Evolutionary conservation across 1,284 basidiomycete species (phyloP), one percentile per base, ranked within the genome.

Genomic region (Moesziomyces globuligerus): DNA sequence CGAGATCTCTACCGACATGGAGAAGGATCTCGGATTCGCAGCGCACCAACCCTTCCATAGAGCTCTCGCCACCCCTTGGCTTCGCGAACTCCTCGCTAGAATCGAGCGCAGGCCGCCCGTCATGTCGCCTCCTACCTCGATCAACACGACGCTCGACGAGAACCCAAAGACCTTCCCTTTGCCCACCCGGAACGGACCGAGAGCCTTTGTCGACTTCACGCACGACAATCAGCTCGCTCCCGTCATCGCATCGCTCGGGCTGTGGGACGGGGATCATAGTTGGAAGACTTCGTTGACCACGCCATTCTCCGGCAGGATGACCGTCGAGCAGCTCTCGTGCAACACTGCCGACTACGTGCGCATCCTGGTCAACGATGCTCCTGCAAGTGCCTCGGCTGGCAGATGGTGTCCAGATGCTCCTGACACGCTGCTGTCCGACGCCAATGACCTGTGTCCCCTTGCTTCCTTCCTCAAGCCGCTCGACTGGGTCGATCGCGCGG

Each of bases 181-280:
- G 2, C 52, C 67, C 9, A 24, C 42, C 2, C 41, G 18, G 3
- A 20, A 42, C 1, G 67, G 67, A 1, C 57, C 61, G 1, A 11
- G 38, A 13, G 68, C 61, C 2, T 71, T 60, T 28, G 57, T 61
- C 23, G 68, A 71, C 43, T 71, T 71, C 18, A 71, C 68, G 0
- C 68, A 71, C 43, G 68, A 71, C 43, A 71, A 71, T n/a, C 68
- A 71, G 48, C 68, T 71, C 10, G 68, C 68, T 3, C 68, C 68
- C 7, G 48, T 66, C 20, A 71, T 71, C 10, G 56, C 68, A 11
- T 47, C 68, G 17, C 49, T 71, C 2, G 47, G 29, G 2, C 37
- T 66, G 9, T 50, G 49, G 58, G 43, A 48, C 11, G 48, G 46
- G 8, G 37, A 45, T 7, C 58, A 69, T 15, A 11, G 25, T 1